Percentiles rank a stretch among this genome's conserved stretches.
Conservation (phyloP, 2,329 filamentous ascomycete species). For the Fusarium siculi region DNA sequence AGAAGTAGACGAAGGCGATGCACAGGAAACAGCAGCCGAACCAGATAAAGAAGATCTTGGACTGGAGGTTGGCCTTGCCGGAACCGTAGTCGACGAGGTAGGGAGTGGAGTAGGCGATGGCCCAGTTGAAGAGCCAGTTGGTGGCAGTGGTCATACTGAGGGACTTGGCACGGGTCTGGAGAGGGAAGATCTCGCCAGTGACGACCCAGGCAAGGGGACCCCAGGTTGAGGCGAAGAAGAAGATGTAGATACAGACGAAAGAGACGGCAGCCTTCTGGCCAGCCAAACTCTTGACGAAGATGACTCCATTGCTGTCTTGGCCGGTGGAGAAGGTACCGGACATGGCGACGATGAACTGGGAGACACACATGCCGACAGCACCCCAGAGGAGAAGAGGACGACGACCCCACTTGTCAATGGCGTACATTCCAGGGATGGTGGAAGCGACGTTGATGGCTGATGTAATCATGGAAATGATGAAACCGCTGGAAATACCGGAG, state of each 20-base stretch:
- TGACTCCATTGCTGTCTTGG: conserved; percentile 59
- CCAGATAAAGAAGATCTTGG: conserved; percentile 85
- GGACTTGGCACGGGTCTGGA: conserved; percentile 70
- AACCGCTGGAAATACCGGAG: conserved; percentile 51
- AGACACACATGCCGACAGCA: conserved; percentile 68
- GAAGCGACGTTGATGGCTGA: conserved; percentile 53
- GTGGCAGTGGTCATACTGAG: conserved; percentile 76
- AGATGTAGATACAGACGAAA: conserved; percentile 77
- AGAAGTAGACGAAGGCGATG: conserved; percentile 78
- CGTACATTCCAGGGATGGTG: conserved; percentile 52
- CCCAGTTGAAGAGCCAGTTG: conserved; percentile 82
- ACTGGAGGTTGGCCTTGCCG: conserved; percentile 77
- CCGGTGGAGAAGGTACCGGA: conserved; percentile 65
- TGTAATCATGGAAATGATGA: conserved; percentile 53
- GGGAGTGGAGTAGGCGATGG: conserved; percentile 79
- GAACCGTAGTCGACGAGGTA: conserved; percentile 80
- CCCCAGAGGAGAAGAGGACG: conserved; percentile 73
- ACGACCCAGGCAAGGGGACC: conserved; percentile 61
- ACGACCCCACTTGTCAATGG: conserved; percentile 55
- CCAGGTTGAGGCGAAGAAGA: conserved; percentile 80
- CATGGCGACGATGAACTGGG: conserved; percentile 69
- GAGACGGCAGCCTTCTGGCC: conserved; percentile 68
- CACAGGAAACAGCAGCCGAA: conserved; percentile 76
- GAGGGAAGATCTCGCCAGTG: conserved; percentile 69
- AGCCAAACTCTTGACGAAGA: conserved; percentile 60